Percentiles rank a stretch among this genome's conserved stretches.
Conservation (phyloP, 2,329 filamentous ascomycete genomes). For the Fragosphaeria purpurea region DNA sequence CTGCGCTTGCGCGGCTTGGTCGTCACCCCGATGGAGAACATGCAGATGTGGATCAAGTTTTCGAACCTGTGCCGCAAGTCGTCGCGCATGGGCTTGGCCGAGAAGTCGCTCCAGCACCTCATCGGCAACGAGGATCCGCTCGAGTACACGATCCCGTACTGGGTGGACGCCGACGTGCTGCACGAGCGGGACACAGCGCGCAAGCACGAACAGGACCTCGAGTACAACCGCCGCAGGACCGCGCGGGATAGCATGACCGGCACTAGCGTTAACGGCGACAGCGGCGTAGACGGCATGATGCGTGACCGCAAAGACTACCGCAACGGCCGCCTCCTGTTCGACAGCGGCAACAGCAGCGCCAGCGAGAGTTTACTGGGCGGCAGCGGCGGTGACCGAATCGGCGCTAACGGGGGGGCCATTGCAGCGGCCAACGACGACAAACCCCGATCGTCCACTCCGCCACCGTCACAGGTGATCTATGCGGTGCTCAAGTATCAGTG, state of each 20-base stretch:
- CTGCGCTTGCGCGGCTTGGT: constrained; percentile 88
- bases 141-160: constrained; percentile 51
- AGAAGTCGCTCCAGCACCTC: constrained; percentile 89
- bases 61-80: constrained; percentile 97
- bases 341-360: constrained; percentile 3
- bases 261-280: background rate
- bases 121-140: constrained; percentile 60
- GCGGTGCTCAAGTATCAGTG: constrained; percentile 97
- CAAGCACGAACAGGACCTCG: constrained; percentile 9
- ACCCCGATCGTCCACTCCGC: constrained; percentile 9
- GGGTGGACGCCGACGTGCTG: constrained; percentile 29
- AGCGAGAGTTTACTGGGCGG: background rate
- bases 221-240: constrained; percentile 8
- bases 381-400: background rate
- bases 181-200: constrained; percentile 12
- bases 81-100: constrained; percentile 83
- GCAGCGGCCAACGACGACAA: constrained; percentile 7
- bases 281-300: background rate
- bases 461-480: constrained; percentile 74
- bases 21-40: constrained; percentile 82
- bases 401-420: background rate
- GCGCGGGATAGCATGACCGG: constrained; percentile 4
- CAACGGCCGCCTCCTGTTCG: constrained; percentile 10
- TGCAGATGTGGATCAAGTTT: constrained; percentile 99
- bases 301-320: constrained; percentile 11